phyloP scores from a whole-genome alignment of 345 rosid genomes.

The Sisymbrium irio region DNA sequence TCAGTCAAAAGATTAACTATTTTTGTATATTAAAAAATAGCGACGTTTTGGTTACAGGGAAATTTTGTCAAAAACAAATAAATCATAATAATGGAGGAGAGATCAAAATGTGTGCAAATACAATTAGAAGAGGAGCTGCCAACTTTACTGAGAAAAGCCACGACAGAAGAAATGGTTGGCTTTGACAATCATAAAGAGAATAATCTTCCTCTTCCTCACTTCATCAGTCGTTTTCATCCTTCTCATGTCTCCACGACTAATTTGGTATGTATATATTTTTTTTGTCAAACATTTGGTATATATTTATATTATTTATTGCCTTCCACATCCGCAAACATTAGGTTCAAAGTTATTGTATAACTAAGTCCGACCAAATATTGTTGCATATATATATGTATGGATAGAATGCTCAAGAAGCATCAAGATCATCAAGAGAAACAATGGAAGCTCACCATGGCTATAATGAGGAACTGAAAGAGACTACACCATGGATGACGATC shows the following conservation, averaged over 20 bases:
- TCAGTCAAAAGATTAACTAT: background rate
- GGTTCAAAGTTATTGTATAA: background rate
- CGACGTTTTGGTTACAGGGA: background rate
- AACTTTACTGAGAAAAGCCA: conserved; percentile 40
- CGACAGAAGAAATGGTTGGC: conserved; percentile 49
- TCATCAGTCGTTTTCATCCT: conserved; percentile 36
- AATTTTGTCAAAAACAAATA: background rate
- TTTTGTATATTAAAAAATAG: background rate
- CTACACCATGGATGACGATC: conserved; percentile 11
- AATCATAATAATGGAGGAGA: conserved; percentile 42
- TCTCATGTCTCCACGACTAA: conserved; percentile 28
- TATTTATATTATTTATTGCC: background rate
- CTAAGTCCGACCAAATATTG: background rate
- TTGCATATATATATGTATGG: background rate
- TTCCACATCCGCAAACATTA: conserved; percentile 12
- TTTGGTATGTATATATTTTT: conserved; percentile 40
- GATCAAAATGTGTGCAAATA: background rate
- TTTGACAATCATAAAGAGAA: conserved; percentile 40
- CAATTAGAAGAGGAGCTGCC: conserved; percentile 42
- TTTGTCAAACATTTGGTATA: too few relatives aligned
- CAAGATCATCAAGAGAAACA: conserved; percentile 23
- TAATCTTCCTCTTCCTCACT: conserved; percentile 4
- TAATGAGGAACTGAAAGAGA: conserved; percentile 11
- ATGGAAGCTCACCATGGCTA: conserved; percentile 14
- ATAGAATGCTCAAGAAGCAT: conserved; percentile 23